Base-by-base conservation (phyloP, 2,329 filamentous ascomycete genomes). In the Colletotrichum euphorbiae region DNA sequence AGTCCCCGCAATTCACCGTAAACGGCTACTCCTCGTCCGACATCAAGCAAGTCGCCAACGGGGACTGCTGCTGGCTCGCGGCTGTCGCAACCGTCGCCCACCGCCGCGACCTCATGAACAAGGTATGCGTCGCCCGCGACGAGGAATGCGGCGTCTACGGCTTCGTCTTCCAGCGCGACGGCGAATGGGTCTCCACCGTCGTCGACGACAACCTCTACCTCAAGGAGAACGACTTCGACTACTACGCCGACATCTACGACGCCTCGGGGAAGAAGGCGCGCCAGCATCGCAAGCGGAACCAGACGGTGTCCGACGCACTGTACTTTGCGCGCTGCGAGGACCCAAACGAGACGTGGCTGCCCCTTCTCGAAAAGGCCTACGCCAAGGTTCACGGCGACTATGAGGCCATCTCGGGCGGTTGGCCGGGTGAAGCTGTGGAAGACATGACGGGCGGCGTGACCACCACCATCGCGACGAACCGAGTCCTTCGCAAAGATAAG, bases 331-430 rank as follows among this genome's bases (percentile, higher is more conserved):
- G 89, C 71, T 93, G 91, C 76, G 84, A 84, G 21, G 87, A 91
- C 67, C 82, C 85, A 1, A 92, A 92, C 73, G 91, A 93, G 76
- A 93, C 90, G 0, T 93, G 91, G 91, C 81, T 93, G 21, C 91
- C 91, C 0, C 78, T 93, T 52, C 83, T 93, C 2, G 91, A 93
- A 73, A 93, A 93, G 75, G 91, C 91, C 6, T 93, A 90, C 74
- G 91, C 91, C n/a, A 93, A 93, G 75, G 87, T 89, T 0, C 91
- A 93, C 69, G 90, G 90, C 2, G 91, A 93, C 73, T 93, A 91
- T 69, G 84, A 84, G 28, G 83, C 90, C 1, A 89, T 93, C 60
- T 84, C 89, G 56, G 90, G 90, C 5, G 90, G 90, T 0, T 91
- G 87, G 75, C 85, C 89, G 4, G 89, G 83, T 17, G 81, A 82